These are phyloP conservation scores for Apiospora saccharicola DNA, from an alignment of 2,329 filamentous ascomycete genomes.

Conservation along the genomic window DNA sequence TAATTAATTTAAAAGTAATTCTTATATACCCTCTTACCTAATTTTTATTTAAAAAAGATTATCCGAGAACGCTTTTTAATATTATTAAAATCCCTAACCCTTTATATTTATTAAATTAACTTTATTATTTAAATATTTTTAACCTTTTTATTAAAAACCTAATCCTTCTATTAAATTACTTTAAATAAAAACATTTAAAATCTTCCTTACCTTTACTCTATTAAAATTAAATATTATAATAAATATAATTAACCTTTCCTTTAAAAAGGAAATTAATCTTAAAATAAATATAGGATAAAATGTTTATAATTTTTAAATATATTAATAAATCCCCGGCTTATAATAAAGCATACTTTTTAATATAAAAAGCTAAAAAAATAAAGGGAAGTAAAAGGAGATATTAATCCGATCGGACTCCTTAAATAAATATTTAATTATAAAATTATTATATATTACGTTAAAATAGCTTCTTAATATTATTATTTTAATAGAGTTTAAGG, in stretches of 20 bases:
- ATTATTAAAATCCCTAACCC: background rate
- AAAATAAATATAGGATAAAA: background rate
- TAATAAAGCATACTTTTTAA: background rate
- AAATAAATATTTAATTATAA: too few species aligned
- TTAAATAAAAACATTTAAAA: background rate
- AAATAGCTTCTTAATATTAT: background rate
- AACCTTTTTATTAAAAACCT: background rate
- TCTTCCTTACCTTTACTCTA: background rate
- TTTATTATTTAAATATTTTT: background rate
- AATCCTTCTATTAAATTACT: background rate
- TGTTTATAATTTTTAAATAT: background rate
- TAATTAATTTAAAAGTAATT: background rate
- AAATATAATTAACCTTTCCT: background rate
- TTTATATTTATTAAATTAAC: background rate
- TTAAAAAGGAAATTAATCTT: background rate
- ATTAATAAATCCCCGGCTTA: background rate
- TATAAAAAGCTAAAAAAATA: background rate
- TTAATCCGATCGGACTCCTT: too few species aligned
- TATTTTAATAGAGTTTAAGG: background rate
- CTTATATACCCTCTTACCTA: background rate
- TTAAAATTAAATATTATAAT: background rate
- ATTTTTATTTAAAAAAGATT: background rate
- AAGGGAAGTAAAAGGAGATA: background rate
- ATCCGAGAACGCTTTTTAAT: background rate
- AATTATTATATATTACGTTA: too few species aligned